Evolutionary conservation across 2,329 filamentous ascomycete species (phyloP), one percentile per base, ranked within the genome.

Genomic region (Botrytis porri): DNA sequence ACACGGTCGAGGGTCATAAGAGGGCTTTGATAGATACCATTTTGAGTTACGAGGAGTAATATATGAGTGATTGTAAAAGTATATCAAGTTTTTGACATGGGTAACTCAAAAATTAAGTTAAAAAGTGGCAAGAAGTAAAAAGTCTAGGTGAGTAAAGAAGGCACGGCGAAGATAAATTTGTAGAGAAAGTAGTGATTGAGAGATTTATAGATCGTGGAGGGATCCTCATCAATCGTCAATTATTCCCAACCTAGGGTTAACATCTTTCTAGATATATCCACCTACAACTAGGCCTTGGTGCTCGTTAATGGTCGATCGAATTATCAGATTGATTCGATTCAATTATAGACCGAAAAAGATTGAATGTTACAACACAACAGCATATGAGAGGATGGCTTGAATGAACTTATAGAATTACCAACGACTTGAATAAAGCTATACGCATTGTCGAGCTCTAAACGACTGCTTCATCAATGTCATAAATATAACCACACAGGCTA

Each of bases 1-100:
- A 35, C 12, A 9, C 32, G 45, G 18, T 54, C 14, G 65, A 57
- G n/a, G 65, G 35, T 16, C 45, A 57, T 25, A 43, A 16, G 16
- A 69, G 25, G 18, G 9, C 54, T 32, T 69, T 69, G 65, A 69
- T 20, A 25, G 20, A 59, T 59, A 32, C 16, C 65, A 69, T 57
- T 54, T 62, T 39, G 6, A 62, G 45, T 69, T 35, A 39, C 20
- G 35, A 25, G 18, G 18, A 20, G 32, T 29, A 39, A 32, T 25
- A 14, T 32, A 12, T n/a, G 60, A 62, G 39, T 14, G 25, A 39
- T 18, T n/a, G 35, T 62, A 12, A 39, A 37, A 39, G 25, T 39
- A 18, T 62, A 62, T 62, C n/a, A 57, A 29, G n/a, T 14, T 39
- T 25, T 62, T 62, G 60, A 62, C 35, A n/a, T 8, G 22, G 12